These are phyloP conservation scores for Talaromyces sp. DNA, from an alignment of 2,329 filamentous ascomycete genomes.

Conservation along the genomic window DNA sequence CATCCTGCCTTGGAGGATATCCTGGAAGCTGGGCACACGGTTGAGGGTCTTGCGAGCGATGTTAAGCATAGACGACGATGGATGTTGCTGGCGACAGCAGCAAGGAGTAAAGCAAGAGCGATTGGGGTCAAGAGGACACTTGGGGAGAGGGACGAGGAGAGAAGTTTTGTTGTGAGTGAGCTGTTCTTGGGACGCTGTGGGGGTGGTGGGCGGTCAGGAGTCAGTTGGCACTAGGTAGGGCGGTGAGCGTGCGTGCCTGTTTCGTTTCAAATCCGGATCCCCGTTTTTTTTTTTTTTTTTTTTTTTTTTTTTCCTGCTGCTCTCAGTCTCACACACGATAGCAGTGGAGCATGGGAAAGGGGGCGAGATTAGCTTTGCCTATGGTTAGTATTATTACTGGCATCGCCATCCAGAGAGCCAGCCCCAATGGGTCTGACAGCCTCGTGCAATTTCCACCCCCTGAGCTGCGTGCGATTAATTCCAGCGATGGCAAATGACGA, in stretches of 20 bases:
- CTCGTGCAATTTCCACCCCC: conserved; percentile 11
- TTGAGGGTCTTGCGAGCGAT: conserved; percentile 40
- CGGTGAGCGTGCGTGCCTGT: conserved; percentile 7
- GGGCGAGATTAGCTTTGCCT: too few species aligned
- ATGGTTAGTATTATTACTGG: too few species aligned
- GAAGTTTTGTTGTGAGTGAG: conserved; percentile 1
- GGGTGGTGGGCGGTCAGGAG: neutral
- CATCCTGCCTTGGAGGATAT: conserved; percentile 44
- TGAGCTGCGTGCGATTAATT: neutral
- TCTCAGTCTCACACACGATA: conserved; percentile 7
- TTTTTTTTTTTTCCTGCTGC: conserved; percentile 1
- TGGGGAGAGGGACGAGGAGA: conserved; percentile 18
- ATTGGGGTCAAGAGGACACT: conserved; percentile 13
- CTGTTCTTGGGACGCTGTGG: conserved; percentile 5
- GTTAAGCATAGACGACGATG: conserved; percentile 38
- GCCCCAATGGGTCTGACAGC: conserved; percentile 7
- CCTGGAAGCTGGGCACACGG: conserved; percentile 42
- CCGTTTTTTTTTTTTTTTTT: conserved; percentile 23
- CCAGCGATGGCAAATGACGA: neutral
- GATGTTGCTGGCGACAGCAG: conserved; percentile 23
- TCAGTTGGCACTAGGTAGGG: neutral
- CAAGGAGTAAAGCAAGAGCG: conserved; percentile 17
- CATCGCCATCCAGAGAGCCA: neutral
- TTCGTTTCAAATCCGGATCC: conserved; percentile 16
- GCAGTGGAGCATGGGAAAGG: too few species aligned